Conservation (phyloP, 176 grass and related monocot species). For the Canna indica region DNA sequence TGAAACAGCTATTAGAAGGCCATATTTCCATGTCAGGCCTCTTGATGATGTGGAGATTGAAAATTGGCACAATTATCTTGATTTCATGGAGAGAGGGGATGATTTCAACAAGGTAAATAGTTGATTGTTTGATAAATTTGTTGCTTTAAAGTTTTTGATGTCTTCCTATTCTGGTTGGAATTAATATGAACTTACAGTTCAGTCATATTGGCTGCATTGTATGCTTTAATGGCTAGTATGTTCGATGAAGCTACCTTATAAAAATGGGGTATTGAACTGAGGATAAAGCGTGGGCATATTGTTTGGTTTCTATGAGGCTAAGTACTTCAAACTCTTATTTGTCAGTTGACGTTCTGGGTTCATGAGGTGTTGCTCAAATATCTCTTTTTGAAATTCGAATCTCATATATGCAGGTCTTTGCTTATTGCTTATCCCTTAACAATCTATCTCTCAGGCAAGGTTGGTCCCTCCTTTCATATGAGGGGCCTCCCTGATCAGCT, state of each 20-base stretch:
- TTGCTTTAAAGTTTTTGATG: conserved; percentile 36
- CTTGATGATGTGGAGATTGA: conserved; percentile 97
- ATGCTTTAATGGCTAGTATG: conserved; percentile 80
- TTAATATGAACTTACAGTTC: conserved; percentile 67
- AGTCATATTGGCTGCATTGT: conserved; percentile 91
- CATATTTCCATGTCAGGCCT: conserved; percentile 97
- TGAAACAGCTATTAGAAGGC: conserved; percentile 95
- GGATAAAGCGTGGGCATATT: conserved; percentile 85
- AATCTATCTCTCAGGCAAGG: conserved; percentile 95
- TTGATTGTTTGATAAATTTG: conserved; percentile 20
- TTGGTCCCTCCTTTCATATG: conserved; percentile 81
- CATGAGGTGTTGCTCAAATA: conserved; percentile 64
- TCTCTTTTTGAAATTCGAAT: conserved; percentile 83
- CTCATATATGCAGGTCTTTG: conserved; percentile 99
- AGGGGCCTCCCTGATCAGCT: conserved; percentile 91
- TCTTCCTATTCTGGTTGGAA: conserved; percentile 44
- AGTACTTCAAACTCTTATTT: conserved; percentile 99
- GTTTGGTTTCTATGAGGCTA: conserved; percentile 98
- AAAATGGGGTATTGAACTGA: conserved; percentile 94
- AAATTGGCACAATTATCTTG: conserved; percentile 98
- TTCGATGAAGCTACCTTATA: conserved; percentile 91
- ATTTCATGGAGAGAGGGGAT: conserved; percentile 90
- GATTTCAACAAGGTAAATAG: conserved; percentile 87
- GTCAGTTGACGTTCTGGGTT: conserved; percentile 99
- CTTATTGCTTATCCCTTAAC: conserved; percentile 98